Base-by-base conservation (phyloP, 75 land plant genomes). In the Pinus taeda region DNA sequence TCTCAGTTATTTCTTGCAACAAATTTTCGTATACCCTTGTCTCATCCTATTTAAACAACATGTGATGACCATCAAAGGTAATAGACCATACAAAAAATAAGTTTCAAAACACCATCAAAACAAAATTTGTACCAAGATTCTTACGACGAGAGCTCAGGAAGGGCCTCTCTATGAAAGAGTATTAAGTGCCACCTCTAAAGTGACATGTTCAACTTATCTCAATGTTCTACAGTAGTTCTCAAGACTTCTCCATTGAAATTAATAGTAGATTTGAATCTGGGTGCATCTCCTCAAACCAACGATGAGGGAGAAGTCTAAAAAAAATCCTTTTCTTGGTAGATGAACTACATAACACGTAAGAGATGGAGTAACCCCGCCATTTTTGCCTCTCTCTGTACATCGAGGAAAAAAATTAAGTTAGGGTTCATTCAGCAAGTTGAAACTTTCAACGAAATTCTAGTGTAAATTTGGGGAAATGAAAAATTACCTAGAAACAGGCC, bases 21-120 rank as follows among this genome's bases (percentile, higher is more conserved):
- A 95, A 81, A 82, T 95, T 95, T 79, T 95, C 93, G 86, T 91
- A 93, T 2, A 95, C 93, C 36, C 98, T 93, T 1, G 98, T 93
- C 79, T 95, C 88, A 66, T 87, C 92, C 94, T 92, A 79, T 15
- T 26, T 7, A 73, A 56, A 11, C 33, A n/a, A 8, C 18, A 39
- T 17, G 3, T 22, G 9, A 20, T 42, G 13, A 7, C 22, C 74
- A 45, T 24, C 15, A 49, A 49, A 45, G 22, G 15, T 22, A 55
- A 22, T 29, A 60, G 6, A 20, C 15, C 33, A 73, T 56, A 15
- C 57, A 73, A 58, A 73, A 55, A 42, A 56, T 20, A 73, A 24
- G 3, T 22, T 22, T 7, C 6, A 60, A 62, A 30, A 33, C 18
- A 20, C 29, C 18, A 21, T 36, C 13, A 22, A 71, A 37, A 3